Evolutionary conservation across 305 asterid genomes (phyloP).

Genomic region (Caryopteris hybrid): DNA sequence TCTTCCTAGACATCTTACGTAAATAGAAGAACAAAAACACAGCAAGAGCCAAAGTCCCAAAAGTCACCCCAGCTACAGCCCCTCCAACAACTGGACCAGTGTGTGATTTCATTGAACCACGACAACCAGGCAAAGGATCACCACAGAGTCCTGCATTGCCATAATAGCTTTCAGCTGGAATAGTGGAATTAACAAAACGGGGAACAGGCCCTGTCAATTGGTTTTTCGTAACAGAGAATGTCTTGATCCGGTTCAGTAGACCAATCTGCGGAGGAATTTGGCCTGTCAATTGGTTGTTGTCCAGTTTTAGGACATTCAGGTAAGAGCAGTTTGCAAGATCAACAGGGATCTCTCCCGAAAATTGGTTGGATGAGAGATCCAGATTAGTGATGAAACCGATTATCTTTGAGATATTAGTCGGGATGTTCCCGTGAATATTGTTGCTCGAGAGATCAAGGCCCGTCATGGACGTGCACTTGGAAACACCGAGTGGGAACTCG

Average conservation of each 20-base stretch:
- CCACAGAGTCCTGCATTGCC: conserved; percentile 64
- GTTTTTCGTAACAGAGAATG: conserved; percentile 48
- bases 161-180: conserved; percentile 33
- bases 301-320: conserved; percentile 47
- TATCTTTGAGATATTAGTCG: conserved; percentile 39
- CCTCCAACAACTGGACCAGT: conserved; percentile 40
- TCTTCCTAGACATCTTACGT: conserved; percentile 42
- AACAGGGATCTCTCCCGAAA: conserved; percentile 57
- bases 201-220: conserved; percentile 57
- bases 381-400: conserved; percentile 30
- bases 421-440: conserved; percentile 47
- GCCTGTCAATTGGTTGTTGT: conserved; percentile 55
- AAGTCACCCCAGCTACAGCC: conserved; percentile 46
- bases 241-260: conserved; percentile 39
- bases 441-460: conserved; percentile 68
- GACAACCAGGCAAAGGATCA: conserved; percentile 37
- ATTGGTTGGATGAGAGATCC: conserved; percentile 63
- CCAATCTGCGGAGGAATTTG: conserved; percentile 52
- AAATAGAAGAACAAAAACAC: conserved; percentile 31
- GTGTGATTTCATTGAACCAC: conserved; percentile 23
- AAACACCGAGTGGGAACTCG: conserved; percentile 53
- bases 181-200: conserved; percentile 18
- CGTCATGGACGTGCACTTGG: conserved; percentile 45
- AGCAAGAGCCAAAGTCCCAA: conserved; percentile 40
- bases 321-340: conserved; percentile 44